A percentile compares a stretch with the other conserved stretches of the same genome.
phyloP scores from a whole-genome alignment of 805 yeast species.

The Candida arabinofermentans region DNA sequence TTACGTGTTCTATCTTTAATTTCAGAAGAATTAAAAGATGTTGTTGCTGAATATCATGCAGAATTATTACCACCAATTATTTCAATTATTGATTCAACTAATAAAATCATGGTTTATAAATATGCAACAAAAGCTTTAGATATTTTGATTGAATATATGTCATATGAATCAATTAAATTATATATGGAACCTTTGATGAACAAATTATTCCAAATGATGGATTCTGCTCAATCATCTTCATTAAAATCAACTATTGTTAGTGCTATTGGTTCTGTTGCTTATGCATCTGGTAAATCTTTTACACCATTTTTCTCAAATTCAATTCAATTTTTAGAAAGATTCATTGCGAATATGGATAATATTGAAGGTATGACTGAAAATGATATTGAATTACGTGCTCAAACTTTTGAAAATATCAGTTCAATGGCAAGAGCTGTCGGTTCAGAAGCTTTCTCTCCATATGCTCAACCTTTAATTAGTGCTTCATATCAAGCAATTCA shows the following conservation, averaged over 20 bases:
- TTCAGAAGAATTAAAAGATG: constrained; percentile 80
- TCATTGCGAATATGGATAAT: constrained; percentile 59
- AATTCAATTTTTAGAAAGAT: constrained; percentile 76
- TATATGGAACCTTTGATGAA: constrained; percentile 89
- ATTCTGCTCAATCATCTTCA: constrained; percentile 68
- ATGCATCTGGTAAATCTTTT: constrained; percentile 86
- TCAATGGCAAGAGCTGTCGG: constrained; percentile 97
- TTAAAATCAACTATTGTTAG: constrained; percentile 80
- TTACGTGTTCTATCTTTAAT: constrained; percentile 74
- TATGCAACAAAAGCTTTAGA: constrained; percentile 90
- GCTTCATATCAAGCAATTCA: constrained; percentile 79
- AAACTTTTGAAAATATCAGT: constrained; percentile 88
- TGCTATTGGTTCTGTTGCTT: constrained; percentile 96
- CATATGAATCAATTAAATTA: constrained; percentile 72
- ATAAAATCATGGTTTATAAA: constrained; percentile 78
- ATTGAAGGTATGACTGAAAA: constrained; percentile 81
- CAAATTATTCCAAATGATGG: constrained; percentile 80
- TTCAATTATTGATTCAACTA: constrained; percentile 79
- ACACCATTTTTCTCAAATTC: constrained; percentile 82
- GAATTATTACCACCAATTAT: constrained; percentile 81
- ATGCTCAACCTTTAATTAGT: constrained; percentile 82
- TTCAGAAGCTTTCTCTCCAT: constrained; percentile 78
- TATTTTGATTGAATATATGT: constrained; percentile 86
- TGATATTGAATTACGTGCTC: constrained; percentile 86
- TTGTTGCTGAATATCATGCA: constrained; percentile 80